Base-by-base conservation (phyloP, 768 basidiomycete genomes). In the Panellus pusillus region DNA sequence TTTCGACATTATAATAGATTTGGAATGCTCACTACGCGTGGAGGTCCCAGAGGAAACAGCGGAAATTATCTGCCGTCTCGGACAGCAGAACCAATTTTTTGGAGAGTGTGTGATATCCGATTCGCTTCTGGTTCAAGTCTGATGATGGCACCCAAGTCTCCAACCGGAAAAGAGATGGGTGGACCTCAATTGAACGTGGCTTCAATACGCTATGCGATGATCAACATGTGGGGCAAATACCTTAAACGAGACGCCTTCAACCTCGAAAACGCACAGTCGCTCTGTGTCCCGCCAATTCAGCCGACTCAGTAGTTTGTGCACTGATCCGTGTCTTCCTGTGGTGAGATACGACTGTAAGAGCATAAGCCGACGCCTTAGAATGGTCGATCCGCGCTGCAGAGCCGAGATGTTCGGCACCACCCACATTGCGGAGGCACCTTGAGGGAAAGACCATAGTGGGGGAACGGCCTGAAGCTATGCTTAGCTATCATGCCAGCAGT, bases 161-260 rank as follows among this genome's bases (percentile, higher is more conserved):
- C 65, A 55, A 78, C 77, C 13, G 70, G 72, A 35, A 72, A 78
- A 37, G 74, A 66, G 61, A 79, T 75, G 36, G 74, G 65, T 79
- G 77, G 3, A 81, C 74, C 79, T 79, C 50, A 29, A n/a, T n/a
- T n/a, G n/a, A n/a, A 35, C 9, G 19, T 2, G 18, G 31, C 13
- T 37, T 35, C 35, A 37, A 40, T 32, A 19, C 17, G 35, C 6
- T 38, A 17, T 9, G 6, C 11, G 20, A 32, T 43, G 17, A 7
- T 18, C 29, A n/a, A 17, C 4, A 14, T 36, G 46, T 38, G 32
- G 3, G 39, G 59, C 71, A 40, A 28, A 50, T 62, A 87, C 86
- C 68, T 80, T 86, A 70, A 88, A 87, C 50, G 87, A 62, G 7
- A 78, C 81, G 61, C 79, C 76, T 62, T 82, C 81, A 13, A 84